Evolutionary conservation across 176 grass and related monocot genomes (phyloP).

Genomic region (Musa troglodytarum): DNA sequence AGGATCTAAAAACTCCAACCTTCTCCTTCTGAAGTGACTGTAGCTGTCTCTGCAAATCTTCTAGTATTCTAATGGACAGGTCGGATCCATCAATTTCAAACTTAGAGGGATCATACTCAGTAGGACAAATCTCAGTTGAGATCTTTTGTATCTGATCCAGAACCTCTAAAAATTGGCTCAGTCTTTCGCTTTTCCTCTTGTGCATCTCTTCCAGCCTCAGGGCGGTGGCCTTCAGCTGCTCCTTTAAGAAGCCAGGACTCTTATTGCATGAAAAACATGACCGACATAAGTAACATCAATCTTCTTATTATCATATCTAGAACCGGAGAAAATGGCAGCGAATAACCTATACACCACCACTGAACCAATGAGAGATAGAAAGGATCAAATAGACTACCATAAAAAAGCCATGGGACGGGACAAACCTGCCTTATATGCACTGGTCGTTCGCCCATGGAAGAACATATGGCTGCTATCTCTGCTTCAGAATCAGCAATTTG

Average conservation of each 20-base stretch:
- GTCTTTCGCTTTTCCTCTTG: conserved; percentile 30
- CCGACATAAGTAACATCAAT: not conserved
- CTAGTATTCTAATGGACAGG: conserved; percentile 42
- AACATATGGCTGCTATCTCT: conserved; percentile 66
- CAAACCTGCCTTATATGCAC: conserved; percentile 50
- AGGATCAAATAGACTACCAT: not conserved
- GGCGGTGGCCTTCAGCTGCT: conserved; percentile 41
- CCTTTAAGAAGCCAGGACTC: conserved; percentile 45
- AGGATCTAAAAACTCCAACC: conserved; percentile 17
- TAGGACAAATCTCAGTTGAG: conserved; percentile 39
- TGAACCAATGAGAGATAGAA: not conserved
- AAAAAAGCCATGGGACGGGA: conserved; percentile 1
- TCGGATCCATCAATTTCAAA: conserved; percentile 23
- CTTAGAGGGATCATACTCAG: not conserved
- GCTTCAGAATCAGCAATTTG: conserved; percentile 63
- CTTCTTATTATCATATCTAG: not conserved
- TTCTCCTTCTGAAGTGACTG: conserved; percentile 53
- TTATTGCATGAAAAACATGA: conserved; percentile 6
- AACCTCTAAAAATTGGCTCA: conserved; percentile 41
- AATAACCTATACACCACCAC: not conserved
- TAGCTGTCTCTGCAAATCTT: conserved; percentile 42
- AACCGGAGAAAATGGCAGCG: no score
- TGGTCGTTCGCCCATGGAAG: conserved; percentile 51
- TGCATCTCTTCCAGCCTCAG: conserved; percentile 50
- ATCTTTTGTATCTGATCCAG: conserved; percentile 34